Evolutionary conservation across 2,329 filamentous ascomycete genomes (phyloP).

Genomic region (Xylaria hypoxylon): DNA sequence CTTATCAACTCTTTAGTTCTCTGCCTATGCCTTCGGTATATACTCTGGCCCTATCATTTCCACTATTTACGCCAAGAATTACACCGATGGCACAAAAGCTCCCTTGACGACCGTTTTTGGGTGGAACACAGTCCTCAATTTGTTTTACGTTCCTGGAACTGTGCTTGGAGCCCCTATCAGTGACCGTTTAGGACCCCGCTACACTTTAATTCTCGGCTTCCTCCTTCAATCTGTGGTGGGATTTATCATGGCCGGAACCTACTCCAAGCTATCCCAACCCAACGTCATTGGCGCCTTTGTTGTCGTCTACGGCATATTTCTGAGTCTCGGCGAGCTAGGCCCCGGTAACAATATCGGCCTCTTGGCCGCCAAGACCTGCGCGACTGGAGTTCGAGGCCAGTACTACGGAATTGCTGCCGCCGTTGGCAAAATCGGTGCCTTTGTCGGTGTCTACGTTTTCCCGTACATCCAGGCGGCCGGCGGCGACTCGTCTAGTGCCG

Average conservation of each 20-base stretch:
- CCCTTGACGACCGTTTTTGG: slow-evolving; percentile 83
- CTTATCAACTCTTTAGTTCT: slow-evolving; percentile 65
- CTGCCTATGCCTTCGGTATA: slow-evolving; percentile 84
- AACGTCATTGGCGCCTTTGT: slow-evolving; percentile 79
- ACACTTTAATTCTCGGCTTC: slow-evolving; percentile 78
- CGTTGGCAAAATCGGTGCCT: slow-evolving; percentile 81
- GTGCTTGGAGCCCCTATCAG: slow-evolving; percentile 80
- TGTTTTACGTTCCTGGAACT: slow-evolving; percentile 89
- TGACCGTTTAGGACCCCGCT: slow-evolving; percentile 82
- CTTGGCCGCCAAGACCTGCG: slow-evolving; percentile 86
- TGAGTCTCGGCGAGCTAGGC: slow-evolving; percentile 81
- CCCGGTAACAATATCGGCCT: slow-evolving; percentile 94
- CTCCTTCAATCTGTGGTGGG: slow-evolving; percentile 79
- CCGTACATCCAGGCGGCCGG: slow-evolving; percentile 75
- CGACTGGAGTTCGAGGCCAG: slow-evolving; percentile 84
- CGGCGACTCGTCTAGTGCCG: slow-evolving; percentile 58
- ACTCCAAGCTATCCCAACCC: slow-evolving; percentile 73
- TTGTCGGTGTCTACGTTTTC: slow-evolving; percentile 87
- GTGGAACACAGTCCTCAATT: slow-evolving; percentile 88
- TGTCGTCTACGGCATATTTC: slow-evolving; percentile 82
- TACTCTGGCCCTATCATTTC: slow-evolving; percentile 82
- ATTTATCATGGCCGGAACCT: slow-evolving; percentile 89
- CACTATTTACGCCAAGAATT: slow-evolving; percentile 66
- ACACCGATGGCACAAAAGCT: slow-evolving; percentile 56
- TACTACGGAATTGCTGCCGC: slow-evolving; percentile 80